These are phyloP conservation scores for Calonectria fujianensis DNA, from an alignment of 2,329 filamentous ascomycete species.

Conservation along the genomic window DNA sequence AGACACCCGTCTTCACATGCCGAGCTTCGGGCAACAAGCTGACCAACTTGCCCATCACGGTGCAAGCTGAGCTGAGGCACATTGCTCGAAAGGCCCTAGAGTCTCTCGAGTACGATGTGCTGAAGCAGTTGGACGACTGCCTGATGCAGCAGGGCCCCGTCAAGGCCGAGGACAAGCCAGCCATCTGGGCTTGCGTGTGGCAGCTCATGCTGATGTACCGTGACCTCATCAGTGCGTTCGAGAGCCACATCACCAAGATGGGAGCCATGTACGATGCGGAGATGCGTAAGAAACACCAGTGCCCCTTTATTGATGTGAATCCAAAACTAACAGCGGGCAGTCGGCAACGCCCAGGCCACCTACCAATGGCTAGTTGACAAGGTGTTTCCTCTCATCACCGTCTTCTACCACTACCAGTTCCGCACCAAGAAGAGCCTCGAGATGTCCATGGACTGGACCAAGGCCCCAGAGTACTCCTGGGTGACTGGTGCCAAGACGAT, in stretches of 20 bases:
- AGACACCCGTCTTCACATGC: slow-evolving; percentile 65
- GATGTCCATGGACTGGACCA: slow-evolving; percentile 62
- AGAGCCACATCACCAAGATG: slow-evolving; percentile 53
- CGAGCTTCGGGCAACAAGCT: slow-evolving; percentile 62
- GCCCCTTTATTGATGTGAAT: background rate
- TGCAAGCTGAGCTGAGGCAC: slow-evolving; percentile 63
- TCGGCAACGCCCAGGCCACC: slow-evolving; percentile 41
- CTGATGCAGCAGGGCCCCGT: slow-evolving; percentile 63
- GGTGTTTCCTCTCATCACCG: slow-evolving; percentile 62
- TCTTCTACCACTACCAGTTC: slow-evolving; percentile 65
- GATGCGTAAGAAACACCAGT: slow-evolving; percentile 46
- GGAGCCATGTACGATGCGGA: slow-evolving; percentile 49
- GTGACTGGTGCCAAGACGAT: slow-evolving; percentile 56
- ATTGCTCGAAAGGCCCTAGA: slow-evolving; percentile 63
- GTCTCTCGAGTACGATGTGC: slow-evolving; percentile 62
- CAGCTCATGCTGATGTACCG: slow-evolving; percentile 70
- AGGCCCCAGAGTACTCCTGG: slow-evolving; percentile 54
- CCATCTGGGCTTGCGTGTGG: slow-evolving; percentile 70
- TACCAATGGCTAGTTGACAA: slow-evolving; percentile 57
- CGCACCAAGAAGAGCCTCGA: slow-evolving; percentile 64
- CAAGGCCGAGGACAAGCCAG: slow-evolving; percentile 62
- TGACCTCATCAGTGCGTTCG: slow-evolving; percentile 61
- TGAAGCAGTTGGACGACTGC: slow-evolving; percentile 63
- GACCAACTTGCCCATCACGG: slow-evolving; percentile 61
- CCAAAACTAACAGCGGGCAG: slow-evolving; percentile 38